Evolutionary conservation across 164 flowering plant genomes (phyloP), one percentile per base, ranked within the genome.

Genomic region (Chimonanthus praecox): DNA sequence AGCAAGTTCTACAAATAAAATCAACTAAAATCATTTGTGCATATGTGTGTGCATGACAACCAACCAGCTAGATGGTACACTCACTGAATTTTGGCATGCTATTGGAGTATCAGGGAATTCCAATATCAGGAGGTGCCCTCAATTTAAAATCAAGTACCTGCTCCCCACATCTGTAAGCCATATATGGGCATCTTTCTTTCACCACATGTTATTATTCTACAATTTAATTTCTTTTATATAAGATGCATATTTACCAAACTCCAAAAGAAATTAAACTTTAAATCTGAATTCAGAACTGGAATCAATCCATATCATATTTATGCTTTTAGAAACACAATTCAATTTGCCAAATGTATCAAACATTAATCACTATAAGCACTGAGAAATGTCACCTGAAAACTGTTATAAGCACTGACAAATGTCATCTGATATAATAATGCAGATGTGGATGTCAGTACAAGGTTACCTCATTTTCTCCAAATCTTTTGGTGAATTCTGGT

Each of bases 401-500:
- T 33, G 33, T 33, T 33, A n/a, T 11, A 58, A 58, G 16, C 61
- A 58, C 16, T 58, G 61, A 58, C 61, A 58, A 58, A 6, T 58
- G 16, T 58, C 61, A 58, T 58, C 16, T 58, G 61, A 58, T 58
- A 58, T 13, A 58, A 13, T 6, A 21, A 63, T 13, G 9, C 20
- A 63, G 66, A 20, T 20, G 45, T 63, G 21, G 44, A 63, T 15
- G 4, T 6, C 15, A 7, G 47, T 18, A 63, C 45, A 69, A 45
- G 44, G 54, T 76, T 70, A 93, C 98, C 93, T 88, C 75, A 93
- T 90, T 72, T 76, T 88, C 72, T 90, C 96, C 86, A 92, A 77
- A 74, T 90, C 92, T 78, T 79, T 83, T 10, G 87, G 83, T 16
- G 89, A 76, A 75, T 94, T 94, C 78, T 77, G 87, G 74, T 94